These are phyloP conservation scores for Alternaria arborescens DNA, from an alignment of 2,329 filamentous ascomycete species.

Conservation along the genomic window DNA sequence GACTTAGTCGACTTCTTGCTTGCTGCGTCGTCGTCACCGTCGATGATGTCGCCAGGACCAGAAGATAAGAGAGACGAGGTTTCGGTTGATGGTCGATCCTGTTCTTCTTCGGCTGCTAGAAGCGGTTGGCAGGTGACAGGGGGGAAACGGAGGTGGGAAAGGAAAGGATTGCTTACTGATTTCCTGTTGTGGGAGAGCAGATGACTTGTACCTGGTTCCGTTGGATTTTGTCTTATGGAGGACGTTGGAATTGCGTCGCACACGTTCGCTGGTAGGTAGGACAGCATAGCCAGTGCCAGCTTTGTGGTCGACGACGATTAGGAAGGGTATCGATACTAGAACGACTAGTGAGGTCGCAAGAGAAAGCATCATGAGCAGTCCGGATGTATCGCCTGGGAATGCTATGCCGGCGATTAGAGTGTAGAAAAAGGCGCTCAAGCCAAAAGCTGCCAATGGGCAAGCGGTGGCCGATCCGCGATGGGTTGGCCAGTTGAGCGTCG, in stretches of 20 bases:
- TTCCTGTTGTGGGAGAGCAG: slow-evolving; percentile 58
- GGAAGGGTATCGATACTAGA: slow-evolving; percentile 82
- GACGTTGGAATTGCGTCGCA: slow-evolving; percentile 54
- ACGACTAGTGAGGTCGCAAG: slow-evolving; percentile 80
- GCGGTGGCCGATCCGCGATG: slow-evolving; percentile 93
- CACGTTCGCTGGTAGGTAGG: slow-evolving; percentile 61
- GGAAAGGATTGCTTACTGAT: slow-evolving; percentile 66
- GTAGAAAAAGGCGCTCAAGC: slow-evolving; percentile 96
- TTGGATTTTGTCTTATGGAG: slow-evolving; percentile 59
- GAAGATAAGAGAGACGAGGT: slow-evolving; percentile 79
- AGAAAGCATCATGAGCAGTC: slow-evolving; percentile 81
- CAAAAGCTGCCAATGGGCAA: slow-evolving; percentile 91
- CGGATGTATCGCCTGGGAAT: slow-evolving; percentile 83
- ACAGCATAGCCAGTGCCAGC: slow-evolving; percentile 65
- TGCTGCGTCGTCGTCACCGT: slow-evolving; percentile 55
- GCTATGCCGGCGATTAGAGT: slow-evolving; percentile 78
- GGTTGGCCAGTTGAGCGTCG: slow-evolving; percentile 88
- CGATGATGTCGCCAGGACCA: slow-evolving; percentile 63
- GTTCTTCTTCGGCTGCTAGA: slow-evolving; percentile 47
- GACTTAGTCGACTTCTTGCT: slow-evolving; percentile 76
- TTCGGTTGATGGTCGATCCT: slow-evolving; percentile 68
- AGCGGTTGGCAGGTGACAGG: slow-evolving; percentile 45
- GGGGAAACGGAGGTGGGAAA: slow-evolving; percentile 20
- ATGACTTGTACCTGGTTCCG: slow-evolving; percentile 54
- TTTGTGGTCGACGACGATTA: slow-evolving; percentile 75